A percentile compares a stretch with the other conserved stretches of the same genome.
phyloP scores from a whole-genome alignment of 441 rosid genomes.

The Isatis lusitanica region DNA sequence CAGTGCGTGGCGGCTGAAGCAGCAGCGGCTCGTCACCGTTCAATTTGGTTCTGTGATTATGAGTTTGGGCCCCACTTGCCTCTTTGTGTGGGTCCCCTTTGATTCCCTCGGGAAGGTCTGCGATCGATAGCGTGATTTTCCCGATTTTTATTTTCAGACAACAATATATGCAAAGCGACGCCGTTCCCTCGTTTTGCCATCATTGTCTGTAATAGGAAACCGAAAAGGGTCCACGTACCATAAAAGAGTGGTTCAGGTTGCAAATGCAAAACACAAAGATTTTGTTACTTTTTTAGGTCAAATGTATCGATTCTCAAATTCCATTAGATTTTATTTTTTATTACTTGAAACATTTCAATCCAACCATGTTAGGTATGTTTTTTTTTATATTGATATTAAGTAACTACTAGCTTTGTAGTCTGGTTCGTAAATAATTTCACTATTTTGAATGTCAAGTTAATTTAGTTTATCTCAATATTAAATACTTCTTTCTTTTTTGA shows the following conservation, averaged over 20 bases:
- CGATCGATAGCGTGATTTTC: conserved; percentile 15
- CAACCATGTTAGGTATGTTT: background rate
- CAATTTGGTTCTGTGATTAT: conserved; percentile 42
- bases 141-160: background rate
- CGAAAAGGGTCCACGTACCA: conserved; percentile 24
- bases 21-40: conserved; percentile 75
- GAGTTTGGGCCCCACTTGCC: conserved; percentile 27
- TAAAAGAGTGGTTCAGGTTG: conserved; percentile 37
- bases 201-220: conserved; percentile 23
- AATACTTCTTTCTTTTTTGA: too few relatives aligned
- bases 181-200: conserved; percentile 14
- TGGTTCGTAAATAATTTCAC: background rate
- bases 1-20: conserved; percentile 34
- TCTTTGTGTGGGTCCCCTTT: conserved; percentile 7
- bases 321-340: background rate
- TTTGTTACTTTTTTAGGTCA: conserved; percentile 29
- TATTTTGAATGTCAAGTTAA: too few relatives aligned
- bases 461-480: too few relatives aligned
- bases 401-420: background rate
- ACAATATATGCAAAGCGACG: conserved; percentile 11
- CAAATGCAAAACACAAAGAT: conserved; percentile 4
- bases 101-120: conserved; percentile 30
- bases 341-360: background rate
- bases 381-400: background rate
- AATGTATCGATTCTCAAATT: conserved; percentile 8